Evolutionary conservation across 192 early-diverging fungal genomes (phyloP), one percentile per base, ranked within the genome.

Genomic region (Entomortierella chlamydospora): DNA sequence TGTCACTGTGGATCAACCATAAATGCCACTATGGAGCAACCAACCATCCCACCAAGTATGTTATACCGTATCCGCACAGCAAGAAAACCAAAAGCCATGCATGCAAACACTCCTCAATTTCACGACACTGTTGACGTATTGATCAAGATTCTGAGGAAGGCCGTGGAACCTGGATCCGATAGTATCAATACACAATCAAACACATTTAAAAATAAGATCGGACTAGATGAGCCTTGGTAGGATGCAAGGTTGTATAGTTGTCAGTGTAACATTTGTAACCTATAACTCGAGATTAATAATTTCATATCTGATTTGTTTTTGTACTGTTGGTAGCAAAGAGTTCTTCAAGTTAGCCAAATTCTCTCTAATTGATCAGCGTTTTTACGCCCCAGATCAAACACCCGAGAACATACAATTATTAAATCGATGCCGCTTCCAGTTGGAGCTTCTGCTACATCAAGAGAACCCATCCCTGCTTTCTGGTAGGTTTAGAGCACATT

Each of bases 211-310:
- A 37, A 22, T 17, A 69, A 67, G 34, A 68, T 87, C 25, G 72
- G 76, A 10, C 39, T 80, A 22, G 84, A 83, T 33, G 47, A 60
- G 3, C 42, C 26, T 4, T 85, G 70, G 86, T 87, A 84, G 22
- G 34, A 7, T 33, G 26, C 2, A 37, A 7, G 4, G 13, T 12
- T 31, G 55, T 17, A n/a, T n/a, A 12, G 25, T 6, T 13, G 7
- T 41, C 6, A 41, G 39, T 41, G 13, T 47, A 17, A 47, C 34
- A 37, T 37, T 37, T 37, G 34, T 7, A 10, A 10, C 34, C 34
- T 37, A 7, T 7, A 10, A 37, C 34, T 10, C 34, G 10, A 7
- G 4, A 4, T 37, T 37, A 7, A 7, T 37, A 37, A 37, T 4
- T 10, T 37, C 4, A 37, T 10, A 37, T 37, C 34, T 42, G n/a